phyloP scores from a whole-genome alignment of 2,329 filamentous ascomycete species.

The Monosporascus sp. region DNA sequence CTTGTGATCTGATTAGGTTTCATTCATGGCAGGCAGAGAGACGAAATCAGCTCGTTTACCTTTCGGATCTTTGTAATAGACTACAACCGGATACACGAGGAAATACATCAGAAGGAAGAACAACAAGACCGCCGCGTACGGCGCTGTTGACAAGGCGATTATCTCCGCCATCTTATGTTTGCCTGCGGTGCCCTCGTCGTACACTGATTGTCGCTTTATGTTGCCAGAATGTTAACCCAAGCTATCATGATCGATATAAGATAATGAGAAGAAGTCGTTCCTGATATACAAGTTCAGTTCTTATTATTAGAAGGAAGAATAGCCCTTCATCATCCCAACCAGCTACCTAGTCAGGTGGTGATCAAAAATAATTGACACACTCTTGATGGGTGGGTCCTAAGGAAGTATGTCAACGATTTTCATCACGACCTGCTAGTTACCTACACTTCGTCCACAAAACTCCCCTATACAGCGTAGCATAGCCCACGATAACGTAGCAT shows the following conservation, averaged over 20 bases:
- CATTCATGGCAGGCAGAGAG: not conserved
- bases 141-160: not conserved
- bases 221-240: not conserved
- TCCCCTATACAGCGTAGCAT: not conserved
- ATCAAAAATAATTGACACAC: no score
- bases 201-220: not conserved
- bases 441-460: no score
- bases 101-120: conserved; percentile 25
- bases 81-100: conserved; percentile 32
- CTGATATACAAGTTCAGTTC: not conserved
- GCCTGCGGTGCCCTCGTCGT: not conserved
- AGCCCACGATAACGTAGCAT: not conserved
- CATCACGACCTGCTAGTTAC: no score
- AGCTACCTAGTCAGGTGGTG: no score
- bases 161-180: not conserved
- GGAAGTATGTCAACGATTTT: no score
- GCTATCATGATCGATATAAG: not conserved
- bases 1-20: conserved; percentile 3
- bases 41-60: conserved; percentile 10
- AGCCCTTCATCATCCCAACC: no score
- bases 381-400: no score
- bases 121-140: conserved; percentile 6
- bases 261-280: not conserved
- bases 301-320: no score
- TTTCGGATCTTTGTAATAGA: conserved; percentile 41